Evolutionary conservation across 805 yeast genomes (phyloP), one percentile per base, ranked within the genome.

Genomic region (Saccharomycopsis capsularis): DNA sequence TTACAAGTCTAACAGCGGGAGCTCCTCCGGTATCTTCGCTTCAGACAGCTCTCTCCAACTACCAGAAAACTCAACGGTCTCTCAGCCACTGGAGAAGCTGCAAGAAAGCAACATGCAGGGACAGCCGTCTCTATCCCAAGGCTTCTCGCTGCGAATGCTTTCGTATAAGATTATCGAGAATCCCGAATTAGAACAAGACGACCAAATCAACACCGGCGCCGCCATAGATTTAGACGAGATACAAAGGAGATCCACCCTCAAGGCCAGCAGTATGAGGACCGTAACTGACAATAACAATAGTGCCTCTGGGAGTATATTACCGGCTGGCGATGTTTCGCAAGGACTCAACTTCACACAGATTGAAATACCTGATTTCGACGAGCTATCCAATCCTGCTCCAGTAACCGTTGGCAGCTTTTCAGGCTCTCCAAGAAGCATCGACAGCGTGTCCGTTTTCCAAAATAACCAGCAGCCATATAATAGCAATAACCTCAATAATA

Each of bases 351-450:
- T 50, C 34, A 44, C 38, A n/a, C 54, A 50, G 35, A 50, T 50
- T 21, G 54, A 46, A 27, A 50, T 50, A 29, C 54, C 54, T 13
- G 50, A 44, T 25, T 42, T 50, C 24, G 54, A 50, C 19, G 51
- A 49, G 21, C 4, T 21, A n/a, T 34, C 46, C 16, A 34, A 19
- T 41, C 7, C 40, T 13, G 18, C 19, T 6, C 34, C 46, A 11
- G 13, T 36, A 15, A 43, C n/a, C 13, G 16, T 6, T 13, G 13
- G 18, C 9, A 23, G 4, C 13, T 36, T 24, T 34, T 4, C 46
- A 5, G 23, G 5, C 5, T 43, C 46, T 18, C 38, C 45, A 19
- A 42, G 18, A 9, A 19, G 27, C n/a, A 22, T n/a, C 18, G 34
- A 43, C n/a, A 34, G 18, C 16, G 39, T n/a, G 7, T 22, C 46